These are phyloP conservation scores for Dendrobium officinale DNA, from an alignment of 106 monocot species.

Conservation along the genomic window DNA sequence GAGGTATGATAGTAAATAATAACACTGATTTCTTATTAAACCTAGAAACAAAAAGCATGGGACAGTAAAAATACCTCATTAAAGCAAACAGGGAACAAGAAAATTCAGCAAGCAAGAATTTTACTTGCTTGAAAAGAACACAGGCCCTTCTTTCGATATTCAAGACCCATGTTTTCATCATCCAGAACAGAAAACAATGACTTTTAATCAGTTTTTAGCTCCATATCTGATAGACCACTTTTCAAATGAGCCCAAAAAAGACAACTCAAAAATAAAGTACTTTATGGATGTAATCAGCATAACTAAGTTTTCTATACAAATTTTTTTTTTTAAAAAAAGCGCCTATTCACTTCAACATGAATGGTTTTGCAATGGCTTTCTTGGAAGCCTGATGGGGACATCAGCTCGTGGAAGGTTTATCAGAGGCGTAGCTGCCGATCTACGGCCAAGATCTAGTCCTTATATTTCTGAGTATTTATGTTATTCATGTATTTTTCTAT, in stretches of 20 bases:
- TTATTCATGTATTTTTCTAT: too few relatives aligned
- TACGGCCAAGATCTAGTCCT: too few relatives aligned
- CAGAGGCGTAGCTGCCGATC: too few relatives aligned
- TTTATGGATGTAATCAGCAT: not conserved
- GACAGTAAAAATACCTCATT: not conserved
- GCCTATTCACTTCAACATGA: not conserved
- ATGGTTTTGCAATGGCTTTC: not conserved
- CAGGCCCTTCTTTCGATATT: not conserved
- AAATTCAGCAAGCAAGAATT: not conserved
- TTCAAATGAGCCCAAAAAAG: not conserved
- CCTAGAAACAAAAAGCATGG: not conserved
- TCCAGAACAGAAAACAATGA: not conserved
- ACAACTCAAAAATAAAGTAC: not conserved
- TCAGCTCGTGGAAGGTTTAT: too few relatives aligned
- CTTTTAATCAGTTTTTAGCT: constrained; percentile 1
- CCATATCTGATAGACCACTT: not conserved
- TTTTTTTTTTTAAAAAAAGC: not conserved
- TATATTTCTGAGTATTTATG: too few relatives aligned
- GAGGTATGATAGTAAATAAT: not conserved
- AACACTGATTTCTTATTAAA: not conserved
- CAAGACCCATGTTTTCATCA: not conserved
- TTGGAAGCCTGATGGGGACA: not conserved
- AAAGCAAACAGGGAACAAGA: not conserved
- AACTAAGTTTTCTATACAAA: not conserved
- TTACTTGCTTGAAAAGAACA: not conserved